These are phyloP conservation scores for Monosporascus sp. DNA, from an alignment of 2,329 filamentous ascomycete species.

Conservation along the genomic window DNA sequence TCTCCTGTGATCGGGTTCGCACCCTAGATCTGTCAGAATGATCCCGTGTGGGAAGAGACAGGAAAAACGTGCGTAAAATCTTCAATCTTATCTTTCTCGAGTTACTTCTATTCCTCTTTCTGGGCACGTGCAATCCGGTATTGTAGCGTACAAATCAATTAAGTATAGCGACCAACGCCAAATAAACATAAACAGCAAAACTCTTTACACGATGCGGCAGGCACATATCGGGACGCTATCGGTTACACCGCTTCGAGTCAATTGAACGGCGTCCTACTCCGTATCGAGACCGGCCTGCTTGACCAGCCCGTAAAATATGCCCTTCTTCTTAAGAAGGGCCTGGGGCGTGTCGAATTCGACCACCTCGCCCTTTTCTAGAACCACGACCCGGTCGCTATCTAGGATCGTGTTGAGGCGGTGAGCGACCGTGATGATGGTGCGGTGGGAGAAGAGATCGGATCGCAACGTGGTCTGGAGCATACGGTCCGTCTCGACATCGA, in stretches of 20 bases:
- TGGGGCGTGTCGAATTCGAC: slow-evolving; percentile 87
- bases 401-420: slow-evolving; percentile 98
- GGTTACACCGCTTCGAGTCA: neutral
- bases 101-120: too few relatives aligned
- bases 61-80: too few relatives aligned
- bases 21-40: too few relatives aligned
- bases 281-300: slow-evolving; percentile 76
- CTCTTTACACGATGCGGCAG: neutral
- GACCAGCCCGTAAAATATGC: slow-evolving; percentile 84
- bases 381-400: slow-evolving; percentile 81
- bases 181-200: too few relatives aligned
- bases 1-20: too few relatives aligned
- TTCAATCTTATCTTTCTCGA: too few relatives aligned
- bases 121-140: too few relatives aligned
- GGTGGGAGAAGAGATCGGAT: slow-evolving; percentile 70
- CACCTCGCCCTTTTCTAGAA: slow-evolving; percentile 84
- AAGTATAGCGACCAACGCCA: too few relatives aligned
- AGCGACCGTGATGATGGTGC: slow-evolving; percentile 96
- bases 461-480: slow-evolving; percentile 60
- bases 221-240: neutral
- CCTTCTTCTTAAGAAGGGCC: slow-evolving; percentile 67
- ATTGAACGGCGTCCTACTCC: slow-evolving; percentile 24
- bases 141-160: too few relatives aligned
- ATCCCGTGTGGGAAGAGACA: too few relatives aligned
- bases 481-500: slow-evolving; percentile 63